Conservation (phyloP, 768 basidiomycete species). For the Mycena rebaudengoi region DNA sequence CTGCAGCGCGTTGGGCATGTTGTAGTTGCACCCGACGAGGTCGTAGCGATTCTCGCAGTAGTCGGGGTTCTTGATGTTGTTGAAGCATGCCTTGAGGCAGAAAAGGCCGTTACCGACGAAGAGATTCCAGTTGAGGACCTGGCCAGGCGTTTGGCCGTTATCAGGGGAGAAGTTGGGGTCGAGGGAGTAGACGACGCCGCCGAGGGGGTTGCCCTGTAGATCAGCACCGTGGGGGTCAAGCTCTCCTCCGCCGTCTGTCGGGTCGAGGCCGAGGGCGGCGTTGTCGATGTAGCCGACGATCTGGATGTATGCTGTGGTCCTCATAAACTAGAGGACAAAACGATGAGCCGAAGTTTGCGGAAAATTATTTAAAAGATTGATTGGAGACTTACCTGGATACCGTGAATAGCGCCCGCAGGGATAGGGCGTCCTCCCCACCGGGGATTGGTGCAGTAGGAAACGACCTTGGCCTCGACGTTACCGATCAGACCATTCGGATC, state of each 20-base stretch:
- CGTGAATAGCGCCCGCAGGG: conserved; percentile 8
- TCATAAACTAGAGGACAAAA: conserved; percentile 10
- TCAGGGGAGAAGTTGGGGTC: conserved; percentile 12
- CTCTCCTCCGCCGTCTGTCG: conserved; percentile 71
- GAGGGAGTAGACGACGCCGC: conserved; percentile 19
- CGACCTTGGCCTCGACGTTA: conserved; percentile 17
- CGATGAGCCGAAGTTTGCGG: not conserved
- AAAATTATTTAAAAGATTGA: not conserved
- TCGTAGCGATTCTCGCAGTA: conserved; percentile 64
- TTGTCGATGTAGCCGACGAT: conserved; percentile 17
- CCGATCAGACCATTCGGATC: conserved; percentile 2
- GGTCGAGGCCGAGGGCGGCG: conserved; percentile 53
- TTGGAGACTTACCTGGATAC: conserved; percentile 8
- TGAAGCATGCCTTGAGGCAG: conserved; percentile 65
- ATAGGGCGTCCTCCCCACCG: conserved; percentile 16
- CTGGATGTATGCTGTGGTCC: conserved; percentile 19
- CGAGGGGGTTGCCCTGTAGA: conserved; percentile 28
- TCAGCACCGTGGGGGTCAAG: conserved; percentile 73
- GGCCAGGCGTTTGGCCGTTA: conserved; percentile 8
- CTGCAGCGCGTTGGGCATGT: conserved; percentile 55
- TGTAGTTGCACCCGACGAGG: conserved; percentile 61
- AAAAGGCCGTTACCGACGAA: conserved; percentile 58
- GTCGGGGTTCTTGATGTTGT: conserved; percentile 42
- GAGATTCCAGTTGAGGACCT: conserved; percentile 19
- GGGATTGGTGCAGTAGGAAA: conserved; percentile 17